Evolutionary conservation across 2,329 filamentous ascomycete species (phyloP), one percentile per base, ranked within the genome.

Genomic region (Pseudopithomyces chartarum): DNA sequence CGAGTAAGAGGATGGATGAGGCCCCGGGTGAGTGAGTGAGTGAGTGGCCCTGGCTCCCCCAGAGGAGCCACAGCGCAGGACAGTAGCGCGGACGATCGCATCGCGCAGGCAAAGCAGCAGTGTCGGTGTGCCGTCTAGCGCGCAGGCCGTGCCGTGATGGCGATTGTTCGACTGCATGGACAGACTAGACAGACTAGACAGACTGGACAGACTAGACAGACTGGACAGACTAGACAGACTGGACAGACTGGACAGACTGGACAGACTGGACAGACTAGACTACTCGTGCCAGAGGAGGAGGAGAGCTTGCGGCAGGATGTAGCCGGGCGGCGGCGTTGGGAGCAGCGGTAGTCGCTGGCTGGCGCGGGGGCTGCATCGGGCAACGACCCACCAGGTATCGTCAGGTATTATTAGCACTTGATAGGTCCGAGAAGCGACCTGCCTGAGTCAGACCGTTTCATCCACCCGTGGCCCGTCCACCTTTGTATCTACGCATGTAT

Each of bases 51-150:
- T 52, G 50, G 53, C 49, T 57, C 54, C 57, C 57, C 55, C 55
- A 44, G 43, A 54, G 42, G 45, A 42, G 20, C 40, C n/a, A 19
- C 34, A n/a, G 12, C 12, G 6, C n/a, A 39, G 49, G 36, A 43
- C 20, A 13, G 56, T 60, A 59, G 56, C 52, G 48, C 44, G 40
- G 58, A 54, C 59, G 63, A 63, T 65, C 63, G 56, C 52, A 63
- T 65, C 63, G 56, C 52, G 52, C 46, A 51, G 55, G 47, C 34
- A 50, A 40, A 29, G 19, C 20, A 40, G 46, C 34, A 32, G 47
- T 56, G 59, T 60, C 59, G 57, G 58, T 62, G 59, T 60, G 55
- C n/a, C 39, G 29, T 44, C 39, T 52, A 40, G 53, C 36, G 48
- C 26, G 38, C 47, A 38, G 46, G 13, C 46, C 46, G 38, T 49